Evolutionary conservation across 2,329 filamentous ascomycete genomes (phyloP), one percentile per base, ranked within the genome.

Genomic region (Diaporthe aspalathi): DNA sequence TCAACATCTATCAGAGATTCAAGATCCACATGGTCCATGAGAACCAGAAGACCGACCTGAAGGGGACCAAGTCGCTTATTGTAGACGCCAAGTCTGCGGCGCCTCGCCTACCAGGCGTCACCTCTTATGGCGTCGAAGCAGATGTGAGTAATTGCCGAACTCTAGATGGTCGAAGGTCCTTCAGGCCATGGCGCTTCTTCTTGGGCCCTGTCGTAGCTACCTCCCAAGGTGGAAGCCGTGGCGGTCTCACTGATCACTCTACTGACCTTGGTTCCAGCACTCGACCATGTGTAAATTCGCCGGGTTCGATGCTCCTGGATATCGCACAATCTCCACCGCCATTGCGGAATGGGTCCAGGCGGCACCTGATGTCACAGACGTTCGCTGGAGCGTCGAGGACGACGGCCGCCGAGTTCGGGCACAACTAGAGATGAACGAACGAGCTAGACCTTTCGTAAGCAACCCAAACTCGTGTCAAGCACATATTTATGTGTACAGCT

Each of bases 1-100:
- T 91, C 22, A 90, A 94, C 66, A 89, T 94, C 35, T 90, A 93
- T 73, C 87, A 89, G 70, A 86, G 90, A 1, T 94, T 93, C 77
- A 87, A 89, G 74, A 90, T 94, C 65, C 92, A 92, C 76, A 93
- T 94, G 87, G 93, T 90, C 47, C 92, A 94, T 69, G 93, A 95
- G 77, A 91, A 90, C 56, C 89, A 91, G 75, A 91, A 91, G 73
- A 93, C 91, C 0, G 89, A 93, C 74, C 76, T 94, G 45, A 91
- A 88, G 75, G 89, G 89, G 2, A 89, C 89, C 0, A 90, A 82
- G 82, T 84, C 76, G 56, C 82, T 76, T 50, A 50, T 95, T 47
- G 93, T 95, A 3, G 91, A 94, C 71, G 85, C 92, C 68, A 84
- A 84, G 57, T 94, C 92, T 1, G 93, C 93, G 1, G 88, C 90